phyloP scores from a whole-genome alignment of 176 grass and related monocot genomes.

The Rhynchospora breviuscula region DNA sequence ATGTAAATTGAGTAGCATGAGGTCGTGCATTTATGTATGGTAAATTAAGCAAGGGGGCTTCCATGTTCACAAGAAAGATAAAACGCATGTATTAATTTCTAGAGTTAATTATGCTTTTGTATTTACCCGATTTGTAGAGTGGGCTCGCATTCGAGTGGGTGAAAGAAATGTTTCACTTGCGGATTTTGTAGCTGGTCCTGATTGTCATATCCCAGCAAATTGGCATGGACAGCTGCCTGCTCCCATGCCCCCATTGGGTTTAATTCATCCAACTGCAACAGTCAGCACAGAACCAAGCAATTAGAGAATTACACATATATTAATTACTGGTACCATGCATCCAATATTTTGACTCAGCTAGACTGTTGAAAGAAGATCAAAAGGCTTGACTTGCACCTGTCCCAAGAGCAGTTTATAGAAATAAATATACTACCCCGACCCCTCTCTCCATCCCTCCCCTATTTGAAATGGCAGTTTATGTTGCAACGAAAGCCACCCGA shows the following conservation, averaged over 20 bases:
- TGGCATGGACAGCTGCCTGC: conserved; percentile 24
- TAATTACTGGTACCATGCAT: background rate
- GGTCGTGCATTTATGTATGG: background rate
- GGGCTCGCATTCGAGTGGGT: conserved; percentile 72
- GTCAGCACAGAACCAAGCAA: background rate
- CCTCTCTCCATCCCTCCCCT: no score
- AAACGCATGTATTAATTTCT: background rate
- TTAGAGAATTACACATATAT: background rate
- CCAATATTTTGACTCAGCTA: background rate
- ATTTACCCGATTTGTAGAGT: conserved; percentile 80
- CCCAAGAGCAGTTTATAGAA: background rate
- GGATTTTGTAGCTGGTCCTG: conserved; percentile 36
- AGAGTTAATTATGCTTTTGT: background rate
- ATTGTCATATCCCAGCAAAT: conserved; percentile 54
- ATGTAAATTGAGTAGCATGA: background rate
- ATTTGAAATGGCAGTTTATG: no score
- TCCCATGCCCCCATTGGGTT: conserved; percentile 65
- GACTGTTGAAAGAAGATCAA: background rate
- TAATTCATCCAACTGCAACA: conserved; percentile 71
- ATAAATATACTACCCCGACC: no score
- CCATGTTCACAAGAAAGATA: background rate
- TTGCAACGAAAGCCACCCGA: no score
- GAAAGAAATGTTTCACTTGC: conserved; percentile 65
- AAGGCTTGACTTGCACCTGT: background rate
- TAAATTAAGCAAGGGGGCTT: background rate